Base-by-base conservation (phyloP, 257 asterid species). In the Haberlea rhodopensis region DNA sequence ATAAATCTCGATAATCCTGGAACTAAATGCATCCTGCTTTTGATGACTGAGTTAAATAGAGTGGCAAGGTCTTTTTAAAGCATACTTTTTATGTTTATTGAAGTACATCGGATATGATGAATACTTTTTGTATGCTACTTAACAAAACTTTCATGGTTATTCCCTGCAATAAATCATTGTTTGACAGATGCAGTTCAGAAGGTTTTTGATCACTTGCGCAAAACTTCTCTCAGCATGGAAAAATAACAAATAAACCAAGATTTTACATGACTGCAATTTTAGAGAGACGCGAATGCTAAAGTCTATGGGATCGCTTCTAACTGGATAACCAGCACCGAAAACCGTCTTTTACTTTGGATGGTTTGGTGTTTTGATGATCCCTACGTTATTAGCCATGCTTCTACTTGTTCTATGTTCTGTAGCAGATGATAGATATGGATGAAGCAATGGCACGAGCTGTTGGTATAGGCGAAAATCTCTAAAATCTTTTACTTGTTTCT, bases 361-460 rank as follows among this genome's bases (percentile, higher is more conserved):
- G n/a, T n/a, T n/a, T n/a, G n/a, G n/a, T n/a, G n/a, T n/a, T n/a
- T n/a, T n/a, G n/a, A n/a, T n/a, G n/a, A n/a, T n/a, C n/a, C n/a
- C n/a, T n/a, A n/a, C n/a, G n/a, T n/a, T n/a, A n/a, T 51, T 45
- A 19, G 46, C 13, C 66, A 53, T 49, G 63, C 56, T 51, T 34
- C 54, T 32, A 62, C 43, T 65, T 66, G 20, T 69, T 46, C 20
- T 62, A 10, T 54, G 74, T 71, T 78, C 65, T 67, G 57, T 69
- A 34, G 68, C 77, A 91, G 95, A 69, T 80, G 76, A 62, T 89
- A 24, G 98, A 91, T 65, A 88, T 88, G 40, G 98, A 91, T 66
- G 98, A 91, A 62, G 96, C 96, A 45, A 84, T 91, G 98, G 90
- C 98, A 24, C 82, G 73, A 63, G 98, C 98, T n/a, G 96, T 91